Percentiles rank a stretch among this genome's conserved stretches.
phyloP scores from a whole-genome alignment of 345 rosid species.

The Brassica cretica region DNA sequence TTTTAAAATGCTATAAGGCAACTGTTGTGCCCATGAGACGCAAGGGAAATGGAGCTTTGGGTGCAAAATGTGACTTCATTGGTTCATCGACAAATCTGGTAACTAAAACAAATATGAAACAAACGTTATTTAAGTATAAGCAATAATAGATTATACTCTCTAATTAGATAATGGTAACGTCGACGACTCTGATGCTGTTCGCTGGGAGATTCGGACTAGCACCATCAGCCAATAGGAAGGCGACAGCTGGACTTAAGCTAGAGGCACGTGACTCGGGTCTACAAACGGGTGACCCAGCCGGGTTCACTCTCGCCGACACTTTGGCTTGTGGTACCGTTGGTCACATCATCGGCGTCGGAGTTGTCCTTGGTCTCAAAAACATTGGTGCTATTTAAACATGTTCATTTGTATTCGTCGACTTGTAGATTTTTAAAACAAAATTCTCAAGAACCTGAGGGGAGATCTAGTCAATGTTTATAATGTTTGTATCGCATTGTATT shows the following conservation, averaged over 20 bases:
- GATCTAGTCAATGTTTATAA: conserved; percentile 25
- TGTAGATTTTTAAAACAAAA: conserved; percentile 12
- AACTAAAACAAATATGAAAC: neutral
- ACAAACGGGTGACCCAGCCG: conserved; percentile 93
- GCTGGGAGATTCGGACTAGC: conserved; percentile 97
- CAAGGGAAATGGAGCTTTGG: conserved; percentile 70
- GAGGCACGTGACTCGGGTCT: conserved; percentile 85
- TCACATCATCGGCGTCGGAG: conserved; percentile 83
- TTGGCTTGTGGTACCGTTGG: conserved; percentile 92
- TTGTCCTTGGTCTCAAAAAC: conserved; percentile 88
- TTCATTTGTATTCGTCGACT: conserved; percentile 10
- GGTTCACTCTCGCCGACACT: conserved; percentile 96
- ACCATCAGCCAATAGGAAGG: conserved; percentile 92
- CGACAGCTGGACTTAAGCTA: conserved; percentile 85
- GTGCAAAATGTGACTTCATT: conserved; percentile 77
- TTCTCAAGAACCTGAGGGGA: neutral
- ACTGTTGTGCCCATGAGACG: conserved; percentile 58
- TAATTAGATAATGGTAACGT: conserved; percentile 74
- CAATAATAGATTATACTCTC: neutral
- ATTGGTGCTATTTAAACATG: conserved; percentile 60
- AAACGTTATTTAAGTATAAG: neutral
- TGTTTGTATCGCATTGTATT: neutral
- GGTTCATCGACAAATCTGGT: conserved; percentile 96
- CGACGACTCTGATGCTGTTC: conserved; percentile 82
- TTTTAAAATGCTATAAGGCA: conserved; percentile 36